Base-by-base conservation (phyloP, 2,329 filamentous ascomycete species). In the Trichoderma guizhouense region DNA sequence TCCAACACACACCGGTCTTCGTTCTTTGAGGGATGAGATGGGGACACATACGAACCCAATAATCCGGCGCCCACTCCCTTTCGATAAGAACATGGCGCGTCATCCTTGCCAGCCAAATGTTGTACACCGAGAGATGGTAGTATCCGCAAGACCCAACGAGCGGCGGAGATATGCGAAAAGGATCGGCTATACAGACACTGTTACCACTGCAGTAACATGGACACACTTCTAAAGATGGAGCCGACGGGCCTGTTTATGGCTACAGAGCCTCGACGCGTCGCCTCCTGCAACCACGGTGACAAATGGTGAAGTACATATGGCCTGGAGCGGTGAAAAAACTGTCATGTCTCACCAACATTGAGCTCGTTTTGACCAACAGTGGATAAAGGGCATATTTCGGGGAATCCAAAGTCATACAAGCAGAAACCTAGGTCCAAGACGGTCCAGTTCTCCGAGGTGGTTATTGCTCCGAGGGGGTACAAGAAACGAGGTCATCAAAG, bases 21-120 rank as follows among this genome's bases (percentile, higher is more conserved):
- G n/a, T n/a, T 26, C 30, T 8, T 8, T 24, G 39, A 53, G 67
- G 30, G 14, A 62, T 24, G 39, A 34, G 30, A 39, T 36, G 67
- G 55, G 43, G 32, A 28, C 57, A 64, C 43, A 58, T 34, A 71
- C 36, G 21, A 32, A 60, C 36, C 61, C 36, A 53, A 65, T 60
- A 57, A 60, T 39, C 28, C 69, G 62, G 61, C 60, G 14, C 21
- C 61, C 60, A 65, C 69, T 71, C 34, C 61, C 28, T 65, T 53
- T 26, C 26, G 28, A 68, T 47, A 24, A 57, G 57, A 63, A 43
- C 21, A 68, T 72, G 71, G 71, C 71, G 57, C 64, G 32, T 55
- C 71, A 68, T 47, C 51, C 60, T 53, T 34, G 47, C 60, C 57
- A 68, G 71, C 64, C 47, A 53, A 53, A 55, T 26, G 71, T 64